Conservation (phyloP, 2,329 filamentous ascomycete genomes). For the Nothophaeocryptopus gaeumannii region DNA sequence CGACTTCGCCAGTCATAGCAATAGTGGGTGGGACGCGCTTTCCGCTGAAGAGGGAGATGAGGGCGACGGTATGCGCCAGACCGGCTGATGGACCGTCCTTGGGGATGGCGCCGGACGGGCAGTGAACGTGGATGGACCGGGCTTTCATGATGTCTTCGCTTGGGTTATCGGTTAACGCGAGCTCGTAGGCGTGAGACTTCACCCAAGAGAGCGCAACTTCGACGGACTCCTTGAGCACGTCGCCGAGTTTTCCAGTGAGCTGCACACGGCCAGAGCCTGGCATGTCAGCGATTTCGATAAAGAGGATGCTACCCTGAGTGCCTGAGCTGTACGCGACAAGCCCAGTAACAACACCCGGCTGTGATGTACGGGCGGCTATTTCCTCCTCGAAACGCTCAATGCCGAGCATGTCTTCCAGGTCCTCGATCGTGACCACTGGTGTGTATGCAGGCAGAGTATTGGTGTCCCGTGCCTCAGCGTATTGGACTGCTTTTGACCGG, state of each 20-base stretch:
- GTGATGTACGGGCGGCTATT: constrained; percentile 76
- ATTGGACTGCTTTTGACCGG: constrained; percentile 92
- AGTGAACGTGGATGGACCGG: constrained; percentile 92
- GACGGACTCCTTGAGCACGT: constrained; percentile 94
- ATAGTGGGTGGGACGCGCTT: constrained; percentile 85
- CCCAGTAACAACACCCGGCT: constrained; percentile 91
- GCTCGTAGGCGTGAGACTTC: constrained; percentile 88
- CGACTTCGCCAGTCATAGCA: constrained; percentile 85
- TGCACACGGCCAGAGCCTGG: constrained; percentile 88
- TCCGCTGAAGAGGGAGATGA: constrained; percentile 84
- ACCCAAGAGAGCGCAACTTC: constrained; percentile 97
- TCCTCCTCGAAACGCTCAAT: constrained; percentile 94
- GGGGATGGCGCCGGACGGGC: constrained; percentile 88
- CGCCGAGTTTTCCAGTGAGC: constrained; percentile 91
- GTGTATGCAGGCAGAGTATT: constrained; percentile 65
- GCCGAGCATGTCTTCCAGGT: constrained; percentile 86
- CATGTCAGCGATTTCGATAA: constrained; percentile 98
- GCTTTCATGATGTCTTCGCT: constrained; percentile 94
- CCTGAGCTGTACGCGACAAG: constrained; percentile 92
- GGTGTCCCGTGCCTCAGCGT: constrained; percentile 80
- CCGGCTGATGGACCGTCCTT: constrained; percentile 86
- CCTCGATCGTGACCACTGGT: constrained; percentile 68
- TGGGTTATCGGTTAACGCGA: constrained; percentile 77
- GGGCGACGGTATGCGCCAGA: constrained; percentile 87
- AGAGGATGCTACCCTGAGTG: constrained; percentile 91